Evolutionary conservation across 2,329 filamentous ascomycete species (phyloP).

Genomic region (Ophiosphaerella narmari): DNA sequence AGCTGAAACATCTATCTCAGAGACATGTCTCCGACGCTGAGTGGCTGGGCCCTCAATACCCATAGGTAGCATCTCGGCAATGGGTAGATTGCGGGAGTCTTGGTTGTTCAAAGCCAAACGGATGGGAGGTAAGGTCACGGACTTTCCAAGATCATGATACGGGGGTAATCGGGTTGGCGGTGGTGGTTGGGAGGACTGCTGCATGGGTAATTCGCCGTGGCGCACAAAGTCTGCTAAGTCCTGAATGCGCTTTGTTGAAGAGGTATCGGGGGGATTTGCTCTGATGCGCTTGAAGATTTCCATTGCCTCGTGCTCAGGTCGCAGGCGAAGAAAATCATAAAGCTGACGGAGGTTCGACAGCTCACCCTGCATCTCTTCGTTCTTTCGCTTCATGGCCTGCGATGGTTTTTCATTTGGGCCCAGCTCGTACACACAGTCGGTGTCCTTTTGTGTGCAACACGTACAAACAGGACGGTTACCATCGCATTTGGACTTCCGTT

Average conservation of each 20-base stretch:
- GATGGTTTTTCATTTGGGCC: constrained; percentile 42
- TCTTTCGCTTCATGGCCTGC: constrained; percentile 43
- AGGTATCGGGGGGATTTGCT: constrained; percentile 18
- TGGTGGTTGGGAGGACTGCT: constrained; percentile 7
- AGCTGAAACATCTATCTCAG: constrained; percentile 31
- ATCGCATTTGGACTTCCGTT: constrained; percentile 43
- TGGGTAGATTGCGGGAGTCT: constrained; percentile 17
- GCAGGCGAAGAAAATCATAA: constrained; percentile 36
- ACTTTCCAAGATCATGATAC: constrained; percentile 9
- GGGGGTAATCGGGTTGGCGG: neutral
- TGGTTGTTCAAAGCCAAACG: constrained; percentile 26
- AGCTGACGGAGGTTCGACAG: constrained; percentile 37
- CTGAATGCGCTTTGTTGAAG: constrained; percentile 30
- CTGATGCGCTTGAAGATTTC: constrained; percentile 35
- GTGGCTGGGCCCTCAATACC: constrained; percentile 23
- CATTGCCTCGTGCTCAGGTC: constrained; percentile 36
- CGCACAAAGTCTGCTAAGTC: constrained; percentile 31
- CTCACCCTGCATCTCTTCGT: constrained; percentile 44
- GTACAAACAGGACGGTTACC: constrained; percentile 36
- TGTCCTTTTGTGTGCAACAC: constrained; percentile 40
- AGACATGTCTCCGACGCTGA: constrained; percentile 31
- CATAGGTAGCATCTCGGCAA: constrained; percentile 21
- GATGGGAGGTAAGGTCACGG: constrained; percentile 34
- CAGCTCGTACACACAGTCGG: constrained; percentile 39
- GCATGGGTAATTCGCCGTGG: constrained; percentile 17